A percentile compares a stretch with the other conserved stretches of the same genome.
These are phyloP conservation scores for Cyclotella cryptica DNA, from an alignment of 108 stramenopile species.

Conservation along the genomic window DNA sequence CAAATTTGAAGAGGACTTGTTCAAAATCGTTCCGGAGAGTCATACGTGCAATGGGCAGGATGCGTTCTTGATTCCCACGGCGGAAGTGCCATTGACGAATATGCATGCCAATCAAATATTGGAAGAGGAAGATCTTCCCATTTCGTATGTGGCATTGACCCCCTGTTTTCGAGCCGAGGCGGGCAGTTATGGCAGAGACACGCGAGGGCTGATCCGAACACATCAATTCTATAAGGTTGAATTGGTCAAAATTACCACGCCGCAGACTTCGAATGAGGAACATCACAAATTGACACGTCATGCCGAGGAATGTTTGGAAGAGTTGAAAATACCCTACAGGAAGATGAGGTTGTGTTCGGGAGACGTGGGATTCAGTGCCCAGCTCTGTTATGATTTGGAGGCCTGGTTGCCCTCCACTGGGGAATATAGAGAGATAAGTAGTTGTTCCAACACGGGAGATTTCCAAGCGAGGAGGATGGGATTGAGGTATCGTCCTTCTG, in stretches of 20 bases:
- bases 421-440: conserved; percentile 95
- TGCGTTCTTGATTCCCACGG: conserved; percentile 97
- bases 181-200: conserved; percentile 95
- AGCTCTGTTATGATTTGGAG: conserved; percentile 97
- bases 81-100: conserved; percentile 97
- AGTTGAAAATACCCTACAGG: conserved; percentile 91
- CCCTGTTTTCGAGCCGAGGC: conserved; percentile 99
- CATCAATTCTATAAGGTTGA: conserved; percentile 99
- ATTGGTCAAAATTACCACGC: conserved; percentile 92
- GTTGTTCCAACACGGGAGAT: conserved; percentile 95
- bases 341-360: conserved; percentile 95
- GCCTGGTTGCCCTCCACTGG: conserved; percentile 96
- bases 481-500: conserved; percentile 87
- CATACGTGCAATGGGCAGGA: conserved; percentile 97
- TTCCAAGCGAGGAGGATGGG: conserved; percentile 97
- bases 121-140: conserved; percentile 89
- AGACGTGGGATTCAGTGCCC: conserved; percentile 95
- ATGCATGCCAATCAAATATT: conserved; percentile 87
- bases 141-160: conserved; percentile 89
- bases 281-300: conserved; percentile 89
- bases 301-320: conserved; percentile 88
- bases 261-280: conserved; percentile 79
- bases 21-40: conserved; percentile 78
- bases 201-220: conserved; percentile 95
- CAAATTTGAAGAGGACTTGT: conserved; percentile 97